Base-by-base conservation (phyloP, 306 rosid genomes). In the Vigna nakashimae region DNA sequence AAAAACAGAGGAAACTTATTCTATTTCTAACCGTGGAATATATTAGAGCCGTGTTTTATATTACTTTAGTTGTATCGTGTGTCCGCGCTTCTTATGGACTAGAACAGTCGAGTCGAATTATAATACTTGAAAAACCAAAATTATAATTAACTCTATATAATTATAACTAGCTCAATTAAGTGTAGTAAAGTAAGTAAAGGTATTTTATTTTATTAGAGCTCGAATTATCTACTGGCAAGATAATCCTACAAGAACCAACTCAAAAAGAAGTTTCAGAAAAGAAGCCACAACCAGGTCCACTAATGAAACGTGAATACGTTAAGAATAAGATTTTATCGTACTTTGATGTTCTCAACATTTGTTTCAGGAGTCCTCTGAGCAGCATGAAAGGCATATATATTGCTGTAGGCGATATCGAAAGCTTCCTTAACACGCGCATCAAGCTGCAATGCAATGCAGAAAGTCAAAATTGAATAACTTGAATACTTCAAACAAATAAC, bases 261-360 rank as follows among this genome's bases (percentile, higher is more conserved):
- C 12, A 42, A 6, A 34, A 71, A 70, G 49, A 28, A 46, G 28
- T 17, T 74, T 73, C 30, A 16, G n/a, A 26, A 51, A 76, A 77
- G 57, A 34, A 34, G 42, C 2, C 20, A 67, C 4, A 13, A n/a
- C 16, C 43, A 49, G 1, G 22, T 36, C 38, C 64, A 57, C 9
- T 57, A 52, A 71, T 10, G 34, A 38, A 51, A 64, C 18, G 24
- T 3, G 28, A 64, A 56, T 48, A 52, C 2, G 38, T 32, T 28
- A 45, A 4, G 50, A 45, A 74, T 18, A 53, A 30, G 45, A 78
- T 42, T 5, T 11, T 40, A 43, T 22, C 90, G 74, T 85, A 88
- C 98, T 86, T 87, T 86, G 91, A 93, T 93, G 84, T 91, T 89
- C 88, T 93, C 97, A 32, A 93, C 89, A 80, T 69, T 73, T 82